Evolutionary conservation across 768 basidiomycete genomes (phyloP), one percentile per base, ranked within the genome.

Genomic region (Kwoniella sp.): DNA sequence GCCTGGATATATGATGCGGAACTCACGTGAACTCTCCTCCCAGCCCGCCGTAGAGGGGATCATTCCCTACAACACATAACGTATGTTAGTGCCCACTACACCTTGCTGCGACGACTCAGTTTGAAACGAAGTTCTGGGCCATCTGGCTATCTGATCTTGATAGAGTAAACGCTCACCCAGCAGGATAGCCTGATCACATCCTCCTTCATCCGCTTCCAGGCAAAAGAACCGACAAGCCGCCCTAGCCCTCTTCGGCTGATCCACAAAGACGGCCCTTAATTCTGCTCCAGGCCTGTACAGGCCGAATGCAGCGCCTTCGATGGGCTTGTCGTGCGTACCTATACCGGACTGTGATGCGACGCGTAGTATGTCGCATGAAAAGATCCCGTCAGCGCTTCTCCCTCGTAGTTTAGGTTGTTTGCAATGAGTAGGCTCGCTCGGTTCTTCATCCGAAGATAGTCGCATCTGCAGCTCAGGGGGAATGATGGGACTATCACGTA

Each of bases 11-110:
- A 13, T 34, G 34, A 34, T 34, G 13, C 34, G 5, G 15, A 20
- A 69, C 77, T 61, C 56, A 79, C 73, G 79, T 81, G 56, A 78
- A 79, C 31, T 78, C 77, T 29, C 79, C 79, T 11, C 79, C 79
- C 1, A 81, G 66, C 9, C 79, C 80, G 17, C 78, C 79, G 54
- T 78, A 80, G 1, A 78, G 59, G 28, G 73, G 71, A 56, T 78
- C 75, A 57, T 80, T 78, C 8, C 75, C 75, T 73, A 5, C 25
- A n/a, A 9, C 11, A 11, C 25, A 31, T 55, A 45, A 30, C 34
- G 28, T 48, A 23, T 25, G 23, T 41, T 17, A 23, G 17, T 13
- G 28, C 26, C n/a, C n/a, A n/a, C n/a, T n/a, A n/a, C n/a, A n/a
- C n/a, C n/a, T n/a, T n/a, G n/a, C n/a, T n/a, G n/a, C n/a, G n/a